These are phyloP conservation scores for Dactylellina drechsleri DNA, from an alignment of 2,329 filamentous ascomycete genomes.

Conservation along the genomic window DNA sequence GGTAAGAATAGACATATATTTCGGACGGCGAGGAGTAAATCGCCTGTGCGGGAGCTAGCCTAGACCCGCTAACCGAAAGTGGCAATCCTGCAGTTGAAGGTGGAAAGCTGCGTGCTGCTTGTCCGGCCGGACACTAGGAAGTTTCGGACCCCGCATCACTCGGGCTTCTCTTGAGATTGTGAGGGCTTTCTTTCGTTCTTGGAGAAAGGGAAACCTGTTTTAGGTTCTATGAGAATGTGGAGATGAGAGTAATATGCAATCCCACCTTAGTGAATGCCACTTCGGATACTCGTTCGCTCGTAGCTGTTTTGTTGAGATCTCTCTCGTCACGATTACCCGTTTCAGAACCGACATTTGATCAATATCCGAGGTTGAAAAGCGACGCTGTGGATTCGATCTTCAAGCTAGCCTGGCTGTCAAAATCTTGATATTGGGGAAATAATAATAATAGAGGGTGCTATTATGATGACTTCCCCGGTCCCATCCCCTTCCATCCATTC, in stretches of 20 bases:
- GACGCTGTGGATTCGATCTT: conserved; percentile 3
- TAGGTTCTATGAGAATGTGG: not conserved
- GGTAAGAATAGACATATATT: conserved; percentile 7
- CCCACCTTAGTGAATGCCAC: not conserved
- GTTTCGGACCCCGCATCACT: conserved; percentile 46
- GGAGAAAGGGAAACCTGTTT: not conserved
- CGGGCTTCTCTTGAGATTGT: conserved; percentile 9
- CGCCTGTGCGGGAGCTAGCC: not conserved
- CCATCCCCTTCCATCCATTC: not conserved
- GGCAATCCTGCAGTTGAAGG: conserved; percentile 20
- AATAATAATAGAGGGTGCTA: not conserved
- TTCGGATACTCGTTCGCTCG: no score
- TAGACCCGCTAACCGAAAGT: conserved; percentile 20
- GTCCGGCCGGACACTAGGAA: conserved; percentile 46
- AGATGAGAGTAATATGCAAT: not conserved
- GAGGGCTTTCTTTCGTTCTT: conserved; percentile 1
- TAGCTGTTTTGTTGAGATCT: conserved; percentile 14
- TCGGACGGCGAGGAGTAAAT: conserved; percentile 17
- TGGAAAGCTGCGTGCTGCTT: conserved; percentile 3
- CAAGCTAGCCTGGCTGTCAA: conserved; percentile 17
- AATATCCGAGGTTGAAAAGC: conserved; percentile 50
- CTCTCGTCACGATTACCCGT: conserved; percentile 36
- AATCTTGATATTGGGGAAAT: conserved; percentile 15
- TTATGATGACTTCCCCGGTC: not conserved
- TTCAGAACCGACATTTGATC: conserved; percentile 2